Evolutionary conservation across 768 basidiomycete species (phyloP).

Genomic region (Thelephora ganbajun): DNA sequence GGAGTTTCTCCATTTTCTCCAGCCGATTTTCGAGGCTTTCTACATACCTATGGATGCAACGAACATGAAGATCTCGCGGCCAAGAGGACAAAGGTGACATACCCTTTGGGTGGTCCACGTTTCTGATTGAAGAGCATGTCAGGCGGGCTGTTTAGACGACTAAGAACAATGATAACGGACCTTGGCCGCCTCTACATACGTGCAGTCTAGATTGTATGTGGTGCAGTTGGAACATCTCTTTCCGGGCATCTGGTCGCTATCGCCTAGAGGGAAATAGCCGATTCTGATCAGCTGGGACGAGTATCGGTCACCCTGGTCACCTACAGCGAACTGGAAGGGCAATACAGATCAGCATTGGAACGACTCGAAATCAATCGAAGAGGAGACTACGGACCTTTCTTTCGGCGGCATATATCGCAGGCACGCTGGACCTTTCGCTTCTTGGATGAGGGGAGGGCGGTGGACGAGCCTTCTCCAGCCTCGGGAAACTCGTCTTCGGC

Average conservation of each 20-base stretch:
- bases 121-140: conserved; percentile 16
- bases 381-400: conserved; percentile 50
- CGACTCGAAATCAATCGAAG: not conserved
- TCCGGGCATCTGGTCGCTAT: conserved; percentile 53
- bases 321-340: conserved; percentile 44
- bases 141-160: not conserved
- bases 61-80: not conserved
- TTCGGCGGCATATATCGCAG: conserved; percentile 71
- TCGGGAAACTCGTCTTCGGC: conserved; percentile 51
- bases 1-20: conserved; percentile 26
- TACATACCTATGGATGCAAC: conserved; percentile 15
- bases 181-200: conserved; percentile 57
- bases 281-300: not conserved
- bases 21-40: conserved; percentile 29
- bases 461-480: conserved; percentile 16
- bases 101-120: conserved; percentile 55
- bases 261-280: conserved; percentile 25
- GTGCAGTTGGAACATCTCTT: conserved; percentile 54
- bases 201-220: conserved; percentile 44
- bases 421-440: conserved; percentile 65
- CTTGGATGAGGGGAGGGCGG: conserved; percentile 29
- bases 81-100: conserved; percentile 8
- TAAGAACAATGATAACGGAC: conserved; percentile 18
- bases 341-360: conserved; percentile 7
- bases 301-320: conserved; percentile 8